Evolutionary conservation across 2,329 filamentous ascomycete species (phyloP), one percentile per base, ranked within the genome.

Genomic region (Colletotrichum sp.): DNA sequence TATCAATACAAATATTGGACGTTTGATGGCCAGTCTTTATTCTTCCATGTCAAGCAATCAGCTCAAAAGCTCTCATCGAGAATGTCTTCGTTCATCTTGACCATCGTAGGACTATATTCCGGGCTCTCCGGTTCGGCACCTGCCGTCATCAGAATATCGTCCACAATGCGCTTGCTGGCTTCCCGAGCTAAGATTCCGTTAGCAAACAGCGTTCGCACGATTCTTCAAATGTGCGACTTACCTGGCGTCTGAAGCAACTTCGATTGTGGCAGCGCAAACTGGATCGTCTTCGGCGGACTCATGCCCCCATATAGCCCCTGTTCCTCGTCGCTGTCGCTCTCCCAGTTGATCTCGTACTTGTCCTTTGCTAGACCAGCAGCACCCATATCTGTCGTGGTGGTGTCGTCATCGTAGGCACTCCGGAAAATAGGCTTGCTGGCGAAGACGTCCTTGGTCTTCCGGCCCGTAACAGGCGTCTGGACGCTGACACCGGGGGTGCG

Each of bases 281-380:
- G 94, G 76, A 98, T 96, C 13, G 95, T 97, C 88, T 99, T 99
- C 0, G 97, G 97, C 32, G 97, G 97, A 81, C 95, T 98, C 85
- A 96, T 94, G 8, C 93, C 95, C 8, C 90, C 90, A 75, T 94
- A 93, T 8, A 91, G 82, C 57, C 89, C 91, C 28, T 89, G 89
- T 52, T 91, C 91, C 65, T 93, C 91, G 12, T 92, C 91, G 72
- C 92, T 93, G 77, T 96, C 94, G 80, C 93, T 94, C 69, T 96
- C 94, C 93, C 95, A 97, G 21, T 88, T 89, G 72, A 93, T 91
- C 81, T 93, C 92, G 69, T 91, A 90, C 74, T 83, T 86, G 32
- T 84, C 82, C 72, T 81, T 81, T 6, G 72, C 77, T 16, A 74
- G 32, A 1, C 80, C 80, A n/a, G 74, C 79, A 26, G 32, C 72